Percentiles rank a stretch among this genome's conserved stretches.
Conservation (phyloP, 306 rosid genomes). For the Oemleria cerasiformis region DNA sequence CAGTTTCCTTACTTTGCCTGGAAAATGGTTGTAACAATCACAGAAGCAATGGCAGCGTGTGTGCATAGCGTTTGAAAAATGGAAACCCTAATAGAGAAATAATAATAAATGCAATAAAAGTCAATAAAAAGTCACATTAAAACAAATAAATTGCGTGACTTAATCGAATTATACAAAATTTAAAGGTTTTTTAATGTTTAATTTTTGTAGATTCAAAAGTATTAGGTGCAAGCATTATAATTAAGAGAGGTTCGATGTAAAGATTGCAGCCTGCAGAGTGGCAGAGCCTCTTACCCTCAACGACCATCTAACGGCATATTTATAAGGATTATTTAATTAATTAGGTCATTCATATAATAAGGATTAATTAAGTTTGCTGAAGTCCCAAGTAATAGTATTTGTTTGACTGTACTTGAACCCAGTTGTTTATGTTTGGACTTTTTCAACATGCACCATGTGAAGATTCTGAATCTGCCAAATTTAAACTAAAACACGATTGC, state of each 20-base stretch:
- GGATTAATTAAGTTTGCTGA: background rate
- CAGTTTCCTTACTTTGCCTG: background rate
- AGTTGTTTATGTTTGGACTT: background rate
- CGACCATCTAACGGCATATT: background rate
- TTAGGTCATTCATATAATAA: too few relatives aligned
- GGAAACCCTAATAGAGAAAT: background rate
- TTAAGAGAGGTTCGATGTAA: background rate
- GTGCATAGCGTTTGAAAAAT: background rate
- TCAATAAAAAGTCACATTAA: background rate
- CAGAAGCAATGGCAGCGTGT: background rate
- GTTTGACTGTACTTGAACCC: background rate
- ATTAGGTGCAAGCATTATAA: too few relatives aligned
- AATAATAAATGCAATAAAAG: background rate
- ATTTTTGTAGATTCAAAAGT: too few relatives aligned
- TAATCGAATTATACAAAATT: background rate
- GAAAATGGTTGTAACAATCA: background rate
- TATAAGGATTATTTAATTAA: too few relatives aligned
- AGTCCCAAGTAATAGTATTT: conserved; percentile 14
- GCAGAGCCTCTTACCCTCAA: background rate
- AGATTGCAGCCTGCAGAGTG: background rate
- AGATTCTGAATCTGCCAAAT: background rate
- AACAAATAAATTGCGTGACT: background rate
- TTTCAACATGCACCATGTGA: too few relatives aligned
- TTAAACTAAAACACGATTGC: background rate
- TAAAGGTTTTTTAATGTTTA: too few relatives aligned